Evolutionary conservation across 257 asterid genomes (phyloP), one percentile per base, ranked within the genome.

Genomic region (Plectranthus barbatus): DNA sequence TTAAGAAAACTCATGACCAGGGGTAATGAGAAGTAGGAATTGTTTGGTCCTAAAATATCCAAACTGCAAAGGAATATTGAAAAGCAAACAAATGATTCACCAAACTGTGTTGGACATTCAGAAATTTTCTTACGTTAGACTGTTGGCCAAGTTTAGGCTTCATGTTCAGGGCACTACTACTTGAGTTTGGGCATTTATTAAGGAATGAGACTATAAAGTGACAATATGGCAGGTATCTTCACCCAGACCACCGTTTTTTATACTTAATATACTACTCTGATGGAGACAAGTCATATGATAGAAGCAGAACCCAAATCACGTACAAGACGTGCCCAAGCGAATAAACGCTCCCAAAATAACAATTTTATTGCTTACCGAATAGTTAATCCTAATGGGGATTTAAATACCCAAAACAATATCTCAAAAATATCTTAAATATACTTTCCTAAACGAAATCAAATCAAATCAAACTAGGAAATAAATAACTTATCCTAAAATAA

Each of bases 1-100:
- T 92, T 65, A 68, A 52, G 56, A n/a, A 58, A 15, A 58, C 18
- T 39, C 49, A 66, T 68, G 56, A 46, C 17, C 49, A 64, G 23
- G 18, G 31, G 50, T 49, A n/a, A 60, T 46, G 53, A 67, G n/a
- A 48, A 58, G 54, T 50, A 60, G 9, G 45, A 7, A 49, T 54
- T 52, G 68, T 19, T 42, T 34, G 26, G 26, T 23, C 70, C 52
- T 60, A 53, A 20, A 47, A 54, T 15, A 59, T n/a, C 49, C 42
- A 62, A 53, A 58, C n/a, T n/a, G n/a, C n/a, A 39, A 53, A 19
- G 34, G 42, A 40, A 56, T 8, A 44, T 61, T 46, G 50, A 67
- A 62, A 42, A 24, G 69, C 44, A 19, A 37, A 36, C 59, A 58
- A 53, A 52, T 15, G n/a, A 15, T 59, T 45, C 20, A 52, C 23